Conservation (phyloP, 805 yeast species). For the Pichia phayaonensis region DNA sequence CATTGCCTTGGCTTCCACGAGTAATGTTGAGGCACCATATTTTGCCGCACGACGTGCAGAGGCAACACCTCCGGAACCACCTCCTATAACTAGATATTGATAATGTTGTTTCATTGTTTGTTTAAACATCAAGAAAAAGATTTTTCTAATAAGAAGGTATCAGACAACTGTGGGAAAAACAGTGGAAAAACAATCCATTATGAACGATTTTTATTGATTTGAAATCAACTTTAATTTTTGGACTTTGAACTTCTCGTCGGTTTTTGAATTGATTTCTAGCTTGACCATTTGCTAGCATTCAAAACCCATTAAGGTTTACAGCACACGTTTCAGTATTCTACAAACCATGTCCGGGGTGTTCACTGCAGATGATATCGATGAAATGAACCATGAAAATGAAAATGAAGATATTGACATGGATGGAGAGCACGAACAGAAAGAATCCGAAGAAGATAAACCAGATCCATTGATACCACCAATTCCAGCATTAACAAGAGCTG, state of each 20-base stretch:
- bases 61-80: slow-evolving; percentile 99
- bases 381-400: slow-evolving; percentile 7
- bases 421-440: background rate
- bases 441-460: background rate
- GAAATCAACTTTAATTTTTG: background rate
- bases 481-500: slow-evolving; percentile 68
- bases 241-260: no score
- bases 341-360: background rate
- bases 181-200: background rate
- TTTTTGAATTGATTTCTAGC: no score
- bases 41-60: slow-evolving; percentile 94
- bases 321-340: no score
- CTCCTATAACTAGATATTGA: slow-evolving; percentile 94
- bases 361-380: slow-evolving; percentile 6
- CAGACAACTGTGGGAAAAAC: background rate
- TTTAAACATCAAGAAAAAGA: background rate
- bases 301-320: no score
- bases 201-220: no score
- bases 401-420: background rate
- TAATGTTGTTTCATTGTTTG: slow-evolving; percentile 45
- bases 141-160: no score
- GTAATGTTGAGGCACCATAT: slow-evolving; percentile 80
- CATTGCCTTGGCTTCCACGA: slow-evolving; percentile 73
- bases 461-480: slow-evolving; percentile 22
- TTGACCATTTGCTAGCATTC: no score